phyloP scores from a whole-genome alignment of 345 rosid genomes.

The Excoecaria cochinchinensis region DNA sequence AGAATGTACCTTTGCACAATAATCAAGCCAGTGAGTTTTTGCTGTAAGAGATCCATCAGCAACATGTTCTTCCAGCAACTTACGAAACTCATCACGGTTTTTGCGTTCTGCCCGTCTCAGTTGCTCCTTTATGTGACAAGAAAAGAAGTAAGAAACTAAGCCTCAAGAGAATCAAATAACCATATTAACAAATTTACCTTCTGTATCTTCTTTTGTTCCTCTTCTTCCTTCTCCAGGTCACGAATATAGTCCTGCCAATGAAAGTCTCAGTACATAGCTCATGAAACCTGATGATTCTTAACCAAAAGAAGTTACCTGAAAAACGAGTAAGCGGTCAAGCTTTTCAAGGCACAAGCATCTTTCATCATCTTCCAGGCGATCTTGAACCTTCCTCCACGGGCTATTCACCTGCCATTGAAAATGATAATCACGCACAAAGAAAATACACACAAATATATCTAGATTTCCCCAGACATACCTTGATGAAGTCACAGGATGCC shows the following conservation, averaged over 20 bases:
- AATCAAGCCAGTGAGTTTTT: conserved; percentile 82
- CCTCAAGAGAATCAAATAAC: conserved; percentile 12
- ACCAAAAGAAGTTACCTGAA: conserved; percentile 49
- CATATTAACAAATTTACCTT: conserved; percentile 53
- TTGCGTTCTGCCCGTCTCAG: conserved; percentile 82
- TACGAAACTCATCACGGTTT: conserved; percentile 82
- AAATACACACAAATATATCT: not conserved
- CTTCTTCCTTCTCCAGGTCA: conserved; percentile 88
- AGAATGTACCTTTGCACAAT: conserved; percentile 69
- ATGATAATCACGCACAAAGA: conserved; percentile 21
- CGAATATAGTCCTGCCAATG: conserved; percentile 74
- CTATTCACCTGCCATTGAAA: conserved; percentile 59
- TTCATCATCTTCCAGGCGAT: conserved; percentile 90
- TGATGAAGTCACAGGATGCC: conserved; percentile 88
- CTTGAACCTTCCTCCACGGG: conserved; percentile 94
- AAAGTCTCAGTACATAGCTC: conserved; percentile 26
- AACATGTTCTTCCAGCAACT: conserved; percentile 78
- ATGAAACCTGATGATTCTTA: not conserved
- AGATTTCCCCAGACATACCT: conserved; percentile 42
- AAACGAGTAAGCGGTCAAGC: conserved; percentile 77
- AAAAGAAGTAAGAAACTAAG: conserved; percentile 11
- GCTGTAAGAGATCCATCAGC: conserved; percentile 74
- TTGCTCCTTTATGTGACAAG: conserved; percentile 62
- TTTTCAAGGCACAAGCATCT: conserved; percentile 84
- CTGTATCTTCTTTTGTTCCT: conserved; percentile 78